Evolutionary conservation across 805 yeast species (phyloP).

Genomic region (Scheffersomyces ergatensis): DNA sequence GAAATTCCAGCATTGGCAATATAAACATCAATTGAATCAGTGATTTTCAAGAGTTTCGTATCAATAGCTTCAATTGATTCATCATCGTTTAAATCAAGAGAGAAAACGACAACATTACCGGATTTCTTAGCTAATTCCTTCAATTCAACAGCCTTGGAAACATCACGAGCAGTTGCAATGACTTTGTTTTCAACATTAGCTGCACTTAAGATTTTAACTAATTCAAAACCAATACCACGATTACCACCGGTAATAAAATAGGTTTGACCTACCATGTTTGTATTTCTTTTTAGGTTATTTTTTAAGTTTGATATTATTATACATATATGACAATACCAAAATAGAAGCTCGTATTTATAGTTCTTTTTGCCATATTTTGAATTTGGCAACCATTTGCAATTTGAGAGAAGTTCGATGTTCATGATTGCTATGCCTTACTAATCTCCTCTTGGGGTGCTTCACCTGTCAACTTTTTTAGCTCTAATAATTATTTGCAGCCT

Average conservation of each 20-base stretch:
- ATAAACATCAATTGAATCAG: slow-evolving; percentile 33
- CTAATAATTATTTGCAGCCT: too few species aligned
- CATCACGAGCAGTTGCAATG: slow-evolving; percentile 38
- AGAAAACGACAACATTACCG: slow-evolving; percentile 7
- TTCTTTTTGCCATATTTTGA: too few species aligned
- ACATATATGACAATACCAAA: too few species aligned
- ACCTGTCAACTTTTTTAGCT: too few species aligned
- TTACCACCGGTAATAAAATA: slow-evolving; percentile 38
- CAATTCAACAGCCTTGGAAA: slow-evolving; percentile 19
- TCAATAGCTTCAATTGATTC: slow-evolving; percentile 11
- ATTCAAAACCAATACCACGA: slow-evolving; percentile 40
- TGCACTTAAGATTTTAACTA: slow-evolving; percentile 21
- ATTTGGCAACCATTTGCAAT: too few species aligned
- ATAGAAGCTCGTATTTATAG: too few species aligned
- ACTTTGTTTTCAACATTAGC: slow-evolving; percentile 24
- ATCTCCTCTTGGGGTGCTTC: too few species aligned
- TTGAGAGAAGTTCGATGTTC: too few species aligned
- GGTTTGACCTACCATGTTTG: neutral
- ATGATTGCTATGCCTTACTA: too few species aligned
- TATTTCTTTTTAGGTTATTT: too few species aligned
- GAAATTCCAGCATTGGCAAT: slow-evolving; percentile 31
- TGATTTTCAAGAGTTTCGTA: slow-evolving; percentile 8
- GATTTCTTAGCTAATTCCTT: slow-evolving; percentile 9
- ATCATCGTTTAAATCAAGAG: slow-evolving; percentile 16
- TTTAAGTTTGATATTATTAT: too few species aligned